Conservation (phyloP, 106 monocot genomes). For the Platanthera guangdongensis region DNA sequence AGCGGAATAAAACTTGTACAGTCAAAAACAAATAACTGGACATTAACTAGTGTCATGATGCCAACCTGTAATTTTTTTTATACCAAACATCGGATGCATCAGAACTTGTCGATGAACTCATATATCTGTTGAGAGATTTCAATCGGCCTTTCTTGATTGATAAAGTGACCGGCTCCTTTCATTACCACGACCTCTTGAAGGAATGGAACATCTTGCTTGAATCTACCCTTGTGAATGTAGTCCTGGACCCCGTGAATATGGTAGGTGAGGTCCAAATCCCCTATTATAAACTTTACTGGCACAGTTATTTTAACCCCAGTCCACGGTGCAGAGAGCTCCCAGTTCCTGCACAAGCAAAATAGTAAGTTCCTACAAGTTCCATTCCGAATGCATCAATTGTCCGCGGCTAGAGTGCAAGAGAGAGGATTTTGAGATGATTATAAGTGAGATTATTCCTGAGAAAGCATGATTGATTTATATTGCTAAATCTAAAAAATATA, state of each 20-base stretch:
- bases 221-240: slow-evolving; percentile 47
- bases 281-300: slow-evolving; percentile 42
- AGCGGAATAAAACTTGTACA: too few relatives aligned
- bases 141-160: slow-evolving; percentile 40
- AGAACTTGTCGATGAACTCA: slow-evolving; percentile 39
- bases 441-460: too few relatives aligned
- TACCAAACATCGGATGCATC: background rate
- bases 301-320: slow-evolving; percentile 33
- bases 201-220: slow-evolving; percentile 40
- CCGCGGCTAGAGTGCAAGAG: too few relatives aligned
- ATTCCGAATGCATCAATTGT: too few relatives aligned
- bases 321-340: slow-evolving; percentile 48
- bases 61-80: too few relatives aligned
- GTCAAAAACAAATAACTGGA: too few relatives aligned
- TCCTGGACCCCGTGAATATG: slow-evolving; percentile 19
- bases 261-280: slow-evolving; percentile 34
- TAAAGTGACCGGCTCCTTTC: slow-evolving; percentile 47
- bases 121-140: slow-evolving; percentile 33
- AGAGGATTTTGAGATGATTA: too few relatives aligned
- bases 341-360: slow-evolving; percentile 25
- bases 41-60: too few relatives aligned
- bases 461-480: too few relatives aligned
- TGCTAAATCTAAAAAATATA: too few relatives aligned
- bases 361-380: too few relatives aligned
- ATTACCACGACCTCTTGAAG: slow-evolving; percentile 43